phyloP scores from a whole-genome alignment of 495 filamentous ascomycete species.

The Glonium stellatum region DNA sequence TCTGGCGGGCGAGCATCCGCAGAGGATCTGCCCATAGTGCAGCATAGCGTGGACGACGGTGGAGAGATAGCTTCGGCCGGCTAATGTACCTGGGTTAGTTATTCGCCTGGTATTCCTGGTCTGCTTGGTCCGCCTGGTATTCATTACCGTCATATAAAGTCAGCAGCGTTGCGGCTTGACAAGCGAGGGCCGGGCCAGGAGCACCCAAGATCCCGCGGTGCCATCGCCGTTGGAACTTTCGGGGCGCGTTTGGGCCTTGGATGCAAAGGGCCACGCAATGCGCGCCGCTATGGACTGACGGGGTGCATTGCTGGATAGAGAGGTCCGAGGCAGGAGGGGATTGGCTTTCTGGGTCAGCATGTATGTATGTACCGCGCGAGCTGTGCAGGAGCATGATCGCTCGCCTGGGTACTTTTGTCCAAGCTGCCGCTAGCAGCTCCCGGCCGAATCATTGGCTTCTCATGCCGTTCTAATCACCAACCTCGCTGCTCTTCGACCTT shows the following conservation, averaged over 20 bases:
- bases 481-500: not conserved
- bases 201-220: not conserved
- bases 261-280: not conserved
- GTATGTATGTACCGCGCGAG: not conserved
- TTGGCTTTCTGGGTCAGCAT: too few species aligned
- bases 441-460: slow-evolving; percentile 11
- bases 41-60: slow-evolving; percentile 6
- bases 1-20: slow-evolving; percentile 18
- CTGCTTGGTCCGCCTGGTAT: too few species aligned
- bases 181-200: not conserved
- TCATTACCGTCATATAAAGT: not conserved
- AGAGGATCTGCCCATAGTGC: slow-evolving; percentile 17
- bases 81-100: slow-evolving; percentile 20
- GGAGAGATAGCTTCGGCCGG: slow-evolving; percentile 8
- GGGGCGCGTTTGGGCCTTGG: not conserved
- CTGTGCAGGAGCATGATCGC: not conserved
- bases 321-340: not conserved
- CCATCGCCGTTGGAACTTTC: too few species aligned
- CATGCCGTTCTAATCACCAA: slow-evolving; percentile 13
- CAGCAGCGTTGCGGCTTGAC: not conserved
- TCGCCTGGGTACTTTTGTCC: not conserved
- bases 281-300: not conserved
- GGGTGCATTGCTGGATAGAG: not conserved
- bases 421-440: slow-evolving; percentile 4
- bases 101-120: not conserved